These are phyloP conservation scores for Candida montana DNA, from an alignment of 805 yeast species.

Conservation along the genomic window DNA sequence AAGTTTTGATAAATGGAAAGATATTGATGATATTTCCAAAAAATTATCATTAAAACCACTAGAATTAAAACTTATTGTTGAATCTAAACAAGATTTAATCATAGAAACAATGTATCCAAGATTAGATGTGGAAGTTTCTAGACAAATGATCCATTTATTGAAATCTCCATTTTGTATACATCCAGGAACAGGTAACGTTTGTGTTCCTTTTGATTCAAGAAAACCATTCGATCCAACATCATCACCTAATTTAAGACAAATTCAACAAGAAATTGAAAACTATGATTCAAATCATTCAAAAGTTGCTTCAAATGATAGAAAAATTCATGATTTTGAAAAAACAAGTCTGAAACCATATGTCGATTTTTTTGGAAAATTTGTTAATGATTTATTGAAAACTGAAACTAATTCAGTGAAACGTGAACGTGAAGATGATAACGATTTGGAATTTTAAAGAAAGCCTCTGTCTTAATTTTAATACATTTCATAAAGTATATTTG, in stretches of 20 bases:
- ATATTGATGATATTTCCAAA: slow-evolving; percentile 49
- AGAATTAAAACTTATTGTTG: slow-evolving; percentile 48
- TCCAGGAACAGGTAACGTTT: slow-evolving; percentile 91
- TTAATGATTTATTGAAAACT: slow-evolving; percentile 48
- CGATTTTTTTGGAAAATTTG: slow-evolving; percentile 60
- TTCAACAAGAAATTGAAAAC: slow-evolving; percentile 60
- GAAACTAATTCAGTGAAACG: slow-evolving; percentile 40
- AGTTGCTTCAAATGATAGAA: slow-evolving; percentile 10
- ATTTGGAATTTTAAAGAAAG: slow-evolving; percentile 12
- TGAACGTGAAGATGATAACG: slow-evolving; percentile 30
- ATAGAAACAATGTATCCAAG: slow-evolving; percentile 83
- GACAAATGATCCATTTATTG: slow-evolving; percentile 82
- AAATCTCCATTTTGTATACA: slow-evolving; percentile 97
- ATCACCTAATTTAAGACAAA: slow-evolving; percentile 67
- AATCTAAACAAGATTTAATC: slow-evolving; percentile 76
- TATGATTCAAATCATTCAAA: slow-evolving; percentile 31
- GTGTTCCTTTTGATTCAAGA: slow-evolving; percentile 66
- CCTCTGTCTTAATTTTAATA: no score
- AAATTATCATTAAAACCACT: slow-evolving; percentile 31
- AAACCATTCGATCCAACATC: slow-evolving; percentile 67
- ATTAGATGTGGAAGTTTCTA: slow-evolving; percentile 88
- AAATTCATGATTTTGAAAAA: slow-evolving; percentile 45
- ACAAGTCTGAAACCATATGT: slow-evolving; percentile 71
- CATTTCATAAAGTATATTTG: no score
- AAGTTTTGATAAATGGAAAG: slow-evolving; percentile 72